Evolutionary conservation across 371 early-diverging fungal genomes (phyloP), one percentile per base, ranked within the genome.

Genomic region (Thermomucor indicae-seudaticae): DNA sequence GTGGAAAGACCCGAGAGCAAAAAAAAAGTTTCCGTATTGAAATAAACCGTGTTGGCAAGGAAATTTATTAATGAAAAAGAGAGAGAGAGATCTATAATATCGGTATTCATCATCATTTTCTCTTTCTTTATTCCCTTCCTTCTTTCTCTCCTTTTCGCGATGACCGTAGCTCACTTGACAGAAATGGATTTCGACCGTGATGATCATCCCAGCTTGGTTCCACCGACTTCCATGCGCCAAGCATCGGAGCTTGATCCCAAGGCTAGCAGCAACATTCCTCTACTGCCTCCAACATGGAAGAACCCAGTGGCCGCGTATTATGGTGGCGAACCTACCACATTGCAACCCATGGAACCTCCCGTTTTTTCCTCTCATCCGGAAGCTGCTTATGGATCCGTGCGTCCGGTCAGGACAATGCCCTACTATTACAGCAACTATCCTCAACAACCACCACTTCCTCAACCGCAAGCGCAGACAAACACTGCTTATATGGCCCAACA

Each of bases 11-110:
- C n/a, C n/a, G n/a, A n/a, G n/a, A n/a, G n/a, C n/a, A n/a, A n/a
- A n/a, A n/a, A n/a, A n/a, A 32, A 32, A 32, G 32, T 32, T 32
- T 46, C 46, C 46, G 46, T 46, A 46, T 46, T 22, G 46, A 46
- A 46, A 46, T 19, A 46, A 46, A 46, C 46, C 46, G 30, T 46
- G 29, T 31, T n/a, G 32, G 11, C 11, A 12, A n/a, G 7, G 1
- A 31, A 22, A 29, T n/a, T 14, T 29, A 37, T 17, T 37, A 37
- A 20, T 8, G 38, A 37, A 37, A 37, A 20, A 37, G 20, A 34
- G n/a, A 34, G 34, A 34, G 34, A 34, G 34, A 34, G n/a, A 34
- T 12, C n/a, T n/a, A 34, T 34, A 34, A 12, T 34, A 34, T 34
- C 12, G n/a, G 34, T 34, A 34, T 34, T 12, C 43, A 25, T 28